Percentiles rank a stretch among this genome's conserved stretches.
phyloP scores from a whole-genome alignment of 768 basidiomycete species.

The Lyophyllum atratum region DNA sequence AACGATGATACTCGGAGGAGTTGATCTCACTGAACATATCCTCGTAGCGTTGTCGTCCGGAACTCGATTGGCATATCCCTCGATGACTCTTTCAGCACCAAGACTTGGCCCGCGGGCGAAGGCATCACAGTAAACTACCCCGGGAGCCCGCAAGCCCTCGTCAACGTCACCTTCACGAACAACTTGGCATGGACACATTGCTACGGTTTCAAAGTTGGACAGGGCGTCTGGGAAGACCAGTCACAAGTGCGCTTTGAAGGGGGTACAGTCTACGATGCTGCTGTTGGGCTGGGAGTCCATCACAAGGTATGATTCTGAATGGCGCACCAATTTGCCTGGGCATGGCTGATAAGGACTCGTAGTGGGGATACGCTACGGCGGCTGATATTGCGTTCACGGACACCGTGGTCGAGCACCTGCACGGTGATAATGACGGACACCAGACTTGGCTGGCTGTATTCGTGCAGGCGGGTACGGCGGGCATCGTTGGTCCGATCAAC shows the following conservation, averaged over 20 bases:
- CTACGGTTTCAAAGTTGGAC: conserved; percentile 10
- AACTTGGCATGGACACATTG: conserved; percentile 10
- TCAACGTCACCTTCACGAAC: conserved; percentile 9
- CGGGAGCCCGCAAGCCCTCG: background rate
- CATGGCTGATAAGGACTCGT: background rate
- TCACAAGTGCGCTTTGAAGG: conserved; percentile 1
- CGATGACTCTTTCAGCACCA: conserved; percentile 9
- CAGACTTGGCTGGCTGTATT: conserved; percentile 7
- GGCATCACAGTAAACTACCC: conserved; percentile 7
- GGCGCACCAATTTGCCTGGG: background rate
- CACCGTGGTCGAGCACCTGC: background rate
- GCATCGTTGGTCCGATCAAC: background rate
- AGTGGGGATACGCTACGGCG: conserved; percentile 2
- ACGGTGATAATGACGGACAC: conserved; percentile 6
- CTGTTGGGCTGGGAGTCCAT: conserved; percentile 8
- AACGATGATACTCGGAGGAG: background rate
- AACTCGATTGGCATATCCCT: conserved; percentile 10
- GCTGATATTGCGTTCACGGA: conserved; percentile 2
- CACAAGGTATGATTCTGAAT: conserved; percentile 2
- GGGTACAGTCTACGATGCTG: conserved; percentile 8
- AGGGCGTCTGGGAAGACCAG: conserved; percentile 10
- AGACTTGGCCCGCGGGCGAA: background rate
- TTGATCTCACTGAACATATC: background rate
- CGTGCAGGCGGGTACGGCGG: background rate
- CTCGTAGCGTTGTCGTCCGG: conserved; percentile 1